Conservation (phyloP, 176 grass and related monocot genomes). For the Carex myosuroides region DNA sequence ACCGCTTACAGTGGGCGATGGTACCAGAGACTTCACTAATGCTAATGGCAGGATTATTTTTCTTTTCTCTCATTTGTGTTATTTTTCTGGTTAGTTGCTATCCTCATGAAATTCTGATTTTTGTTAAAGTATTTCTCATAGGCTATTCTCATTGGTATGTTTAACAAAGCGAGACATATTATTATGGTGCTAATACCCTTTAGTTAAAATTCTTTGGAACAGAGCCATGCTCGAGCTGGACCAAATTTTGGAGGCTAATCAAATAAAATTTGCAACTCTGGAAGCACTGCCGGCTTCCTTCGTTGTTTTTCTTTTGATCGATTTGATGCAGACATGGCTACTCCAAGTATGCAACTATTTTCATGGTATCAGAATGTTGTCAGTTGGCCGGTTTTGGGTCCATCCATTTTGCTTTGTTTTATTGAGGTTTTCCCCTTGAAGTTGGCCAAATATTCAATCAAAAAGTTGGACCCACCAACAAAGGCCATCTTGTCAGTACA, state of each 20-base stretch:
- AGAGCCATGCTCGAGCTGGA: conserved; percentile 88
- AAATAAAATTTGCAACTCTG: conserved; percentile 96
- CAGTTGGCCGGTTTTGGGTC: neutral
- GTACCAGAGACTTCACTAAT: conserved; percentile 97
- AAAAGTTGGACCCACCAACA: neutral
- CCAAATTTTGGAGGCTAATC: conserved; percentile 94
- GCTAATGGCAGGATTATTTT: conserved; percentile 64
- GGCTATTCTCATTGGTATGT: too few species aligned
- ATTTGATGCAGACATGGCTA: conserved; percentile 59
- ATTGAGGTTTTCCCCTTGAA: neutral
- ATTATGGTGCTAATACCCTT: neutral
- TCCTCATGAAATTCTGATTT: too few species aligned
- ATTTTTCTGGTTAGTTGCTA: too few species aligned
- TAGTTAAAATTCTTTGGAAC: conserved; percentile 20
- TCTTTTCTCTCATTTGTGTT: too few species aligned
- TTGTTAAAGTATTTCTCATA: too few species aligned
- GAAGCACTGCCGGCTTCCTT: conserved; percentile 83
- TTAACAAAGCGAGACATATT: neutral
- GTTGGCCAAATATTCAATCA: neutral
- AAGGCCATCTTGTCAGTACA: neutral
- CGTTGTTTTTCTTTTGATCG: conserved; percentile 60
- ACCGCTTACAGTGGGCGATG: conserved; percentile 92
- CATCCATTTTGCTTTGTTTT: neutral
- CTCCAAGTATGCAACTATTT: conserved; percentile 52
- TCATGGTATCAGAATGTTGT: neutral